These are phyloP conservation scores for Asterochloris erici DNA, from an alignment of 139 green algal genomes.

Conservation along the genomic window DNA sequence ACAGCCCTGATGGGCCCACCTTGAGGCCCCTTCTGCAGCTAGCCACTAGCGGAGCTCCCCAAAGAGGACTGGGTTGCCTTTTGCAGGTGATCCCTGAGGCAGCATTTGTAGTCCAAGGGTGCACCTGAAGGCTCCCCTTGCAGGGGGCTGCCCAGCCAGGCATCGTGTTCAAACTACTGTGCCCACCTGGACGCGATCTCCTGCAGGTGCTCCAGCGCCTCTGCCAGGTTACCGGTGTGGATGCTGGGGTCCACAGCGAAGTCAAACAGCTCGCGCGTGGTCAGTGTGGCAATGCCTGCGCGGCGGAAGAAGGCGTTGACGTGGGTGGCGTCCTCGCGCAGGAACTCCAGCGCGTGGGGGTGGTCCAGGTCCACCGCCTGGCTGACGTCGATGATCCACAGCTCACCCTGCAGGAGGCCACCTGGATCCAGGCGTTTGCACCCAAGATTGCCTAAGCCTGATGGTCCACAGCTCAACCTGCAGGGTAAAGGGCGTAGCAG, in stretches of 20 bases:
- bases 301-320: slow-evolving; percentile 92
- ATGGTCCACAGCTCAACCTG: no score
- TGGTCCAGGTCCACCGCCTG: slow-evolving; percentile 98
- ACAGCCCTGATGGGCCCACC: no score
- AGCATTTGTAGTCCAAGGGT: no score
- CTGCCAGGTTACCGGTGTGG: slow-evolving; percentile 72
- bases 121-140: no score
- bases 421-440: neutral
- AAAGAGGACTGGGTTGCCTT: no score
- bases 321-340: slow-evolving; percentile 91
- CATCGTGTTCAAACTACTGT: no score
- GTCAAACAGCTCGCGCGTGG: slow-evolving; percentile 93
- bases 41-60: no score
- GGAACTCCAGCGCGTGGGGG: slow-evolving; percentile 94
- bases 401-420: slow-evolving; percentile 52
- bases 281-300: slow-evolving; percentile 73
- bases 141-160: no score
- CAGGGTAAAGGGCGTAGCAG: no score
- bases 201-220: slow-evolving; percentile 73
- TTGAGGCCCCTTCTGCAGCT: no score
- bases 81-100: no score
- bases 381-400: slow-evolving; percentile 91
- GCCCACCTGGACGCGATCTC: slow-evolving; percentile 57
- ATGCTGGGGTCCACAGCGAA: slow-evolving; percentile 93
- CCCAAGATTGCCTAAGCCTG: no score